Base-by-base conservation (phyloP, 352 stramenopile species). In the Thalassiosira mediterranea region DNA sequence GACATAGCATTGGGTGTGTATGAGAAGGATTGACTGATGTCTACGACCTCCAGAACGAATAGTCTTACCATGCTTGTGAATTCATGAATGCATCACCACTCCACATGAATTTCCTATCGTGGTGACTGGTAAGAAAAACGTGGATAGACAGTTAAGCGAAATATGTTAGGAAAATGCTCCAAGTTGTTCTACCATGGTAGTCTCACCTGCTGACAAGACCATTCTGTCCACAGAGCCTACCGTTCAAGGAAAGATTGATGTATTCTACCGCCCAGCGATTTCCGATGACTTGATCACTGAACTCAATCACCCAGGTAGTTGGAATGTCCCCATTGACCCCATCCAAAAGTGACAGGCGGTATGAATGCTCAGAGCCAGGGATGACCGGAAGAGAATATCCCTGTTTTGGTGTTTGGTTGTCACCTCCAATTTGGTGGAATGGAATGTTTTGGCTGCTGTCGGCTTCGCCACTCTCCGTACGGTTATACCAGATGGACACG, bases 71-170 rank as follows among this genome's bases (percentile, higher is more conserved):
- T 11, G 70, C 83, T 64, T 76, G 19, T 51, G 72, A 48, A 17
- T 47, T 53, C 40, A 89, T 60, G 37, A 77, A 79, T 25, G 76
- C 48, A 65, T 69, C 31, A 1, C 72, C 77, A 58, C 66, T 79
- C 65, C 72, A 89, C n/a, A 90, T 84, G 28, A 73, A 90, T n/a
- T 64, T 72, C 13, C 83, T 19, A 63, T 85, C 73, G 56, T 90
- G 83, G 13, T 88, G 65, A 34, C 68, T 84, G n/a, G n/a, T n/a
- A n/a, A 34, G 19, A 10, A 8, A 17, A 34, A 65, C 8, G 38
- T 53, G 21, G 13, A 37, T 11, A 40, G 46, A 34, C 4, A 11
- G 38, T 51, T 28, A 3, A n/a, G 3, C 13, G 31, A 4, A 32
- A 40, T 10, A 44, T 3, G 26, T 5, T 32, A 11, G 17, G n/a